Percentiles rank a stretch among this genome's conserved stretches.
phyloP scores from a whole-genome alignment of 371 early-diverging fungal species.

The Apophysomyces variabilis region DNA sequence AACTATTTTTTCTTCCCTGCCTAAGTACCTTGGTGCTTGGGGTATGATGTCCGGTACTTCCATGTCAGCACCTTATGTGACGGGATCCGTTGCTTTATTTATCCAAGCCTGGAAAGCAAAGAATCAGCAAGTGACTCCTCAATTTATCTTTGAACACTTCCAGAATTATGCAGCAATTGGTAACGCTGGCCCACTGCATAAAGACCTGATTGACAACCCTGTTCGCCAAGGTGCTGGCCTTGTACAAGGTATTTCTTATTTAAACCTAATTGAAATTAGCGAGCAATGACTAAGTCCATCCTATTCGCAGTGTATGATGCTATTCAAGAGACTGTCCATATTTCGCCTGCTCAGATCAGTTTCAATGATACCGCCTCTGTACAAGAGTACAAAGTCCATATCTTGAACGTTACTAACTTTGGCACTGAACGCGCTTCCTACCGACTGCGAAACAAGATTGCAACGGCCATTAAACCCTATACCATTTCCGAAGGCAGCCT shows the following conservation, averaged over 20 bases:
- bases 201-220: conserved; percentile 41
- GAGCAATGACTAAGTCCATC: neutral
- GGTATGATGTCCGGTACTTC: conserved; percentile 43
- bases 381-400: conserved; percentile 19
- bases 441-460: neutral
- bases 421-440: neutral
- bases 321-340: conserved; percentile 49
- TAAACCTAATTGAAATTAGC: neutral
- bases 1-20: conserved; percentile 60
- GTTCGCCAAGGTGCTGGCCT: conserved; percentile 78
- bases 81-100: conserved; percentile 69
- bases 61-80: conserved; percentile 64
- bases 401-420: conserved; percentile 8
- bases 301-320: conserved; percentile 52
- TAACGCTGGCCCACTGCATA: conserved; percentile 22
- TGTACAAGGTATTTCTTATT: conserved; percentile 54
- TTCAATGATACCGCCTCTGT: conserved; percentile 68
- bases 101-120: conserved; percentile 44
- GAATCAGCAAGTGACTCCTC: neutral
- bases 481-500: neutral
- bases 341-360: conserved; percentile 69
- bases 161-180: conserved; percentile 56
- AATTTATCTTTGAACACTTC: conserved; percentile 36
- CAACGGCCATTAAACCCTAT: neutral
- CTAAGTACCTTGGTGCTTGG: conserved; percentile 35